phyloP scores from a whole-genome alignment of 1,139 yeast genomes.

The Blastobotrys elegans region DNA sequence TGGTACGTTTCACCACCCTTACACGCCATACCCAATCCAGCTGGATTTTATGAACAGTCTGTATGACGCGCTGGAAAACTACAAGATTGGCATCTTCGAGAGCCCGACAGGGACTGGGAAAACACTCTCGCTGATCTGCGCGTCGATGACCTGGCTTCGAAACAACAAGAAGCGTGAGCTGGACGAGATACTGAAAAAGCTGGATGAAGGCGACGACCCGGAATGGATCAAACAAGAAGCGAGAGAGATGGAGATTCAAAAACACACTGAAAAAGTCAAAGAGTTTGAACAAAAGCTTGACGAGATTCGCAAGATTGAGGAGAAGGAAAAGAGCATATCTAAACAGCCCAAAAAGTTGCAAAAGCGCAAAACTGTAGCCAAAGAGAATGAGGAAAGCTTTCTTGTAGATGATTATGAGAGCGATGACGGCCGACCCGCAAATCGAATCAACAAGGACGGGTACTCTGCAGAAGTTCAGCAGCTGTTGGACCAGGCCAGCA shows the following conservation, averaged over 20 bases:
- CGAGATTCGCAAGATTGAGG: slow-evolving; percentile 23
- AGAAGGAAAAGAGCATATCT: slow-evolving; percentile 17
- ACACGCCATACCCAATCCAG: slow-evolving; percentile 74
- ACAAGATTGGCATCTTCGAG: slow-evolving; percentile 78
- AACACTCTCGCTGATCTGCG: slow-evolving; percentile 80
- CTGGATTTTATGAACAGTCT: slow-evolving; percentile 68
- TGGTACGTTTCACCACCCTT: slow-evolving; percentile 63
- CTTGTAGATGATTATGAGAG: slow-evolving; percentile 38
- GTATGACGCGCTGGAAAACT: slow-evolving; percentile 55
- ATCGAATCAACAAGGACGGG: slow-evolving; percentile 12
- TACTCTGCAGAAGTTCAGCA: slow-evolving; percentile 21
- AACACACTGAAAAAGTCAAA: slow-evolving; percentile 34
- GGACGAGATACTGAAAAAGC: slow-evolving; percentile 16
- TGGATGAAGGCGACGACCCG: slow-evolving; percentile 43
- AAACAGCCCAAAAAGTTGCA: background rate
- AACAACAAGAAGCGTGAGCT: slow-evolving; percentile 43
- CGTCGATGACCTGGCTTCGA: slow-evolving; percentile 82
- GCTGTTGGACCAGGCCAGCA: slow-evolving; percentile 16
- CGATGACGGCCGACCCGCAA: slow-evolving; percentile 20
- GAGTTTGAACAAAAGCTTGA: slow-evolving; percentile 40
- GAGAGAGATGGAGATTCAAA: slow-evolving; percentile 26
- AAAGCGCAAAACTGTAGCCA: background rate
- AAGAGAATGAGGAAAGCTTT: slow-evolving; percentile 30
- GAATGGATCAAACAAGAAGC: slow-evolving; percentile 38
- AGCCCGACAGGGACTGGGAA: slow-evolving; percentile 97